Base-by-base conservation (phyloP, 371 early-diverging fungal genomes). In the Mortierella sp. region DNA sequence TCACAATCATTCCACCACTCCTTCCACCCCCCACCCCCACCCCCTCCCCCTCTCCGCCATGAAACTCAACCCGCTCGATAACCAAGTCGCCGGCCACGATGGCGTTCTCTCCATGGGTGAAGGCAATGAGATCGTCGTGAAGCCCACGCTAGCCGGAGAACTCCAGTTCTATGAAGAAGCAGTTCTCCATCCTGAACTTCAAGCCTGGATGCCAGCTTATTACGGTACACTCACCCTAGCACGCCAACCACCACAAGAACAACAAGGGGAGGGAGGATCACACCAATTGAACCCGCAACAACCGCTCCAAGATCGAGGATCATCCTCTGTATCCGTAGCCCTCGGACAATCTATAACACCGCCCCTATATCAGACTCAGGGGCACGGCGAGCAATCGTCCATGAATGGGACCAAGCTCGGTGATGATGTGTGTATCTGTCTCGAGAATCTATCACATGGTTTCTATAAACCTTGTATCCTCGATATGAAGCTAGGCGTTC, bases 401-500 rank as follows among this genome's bases (percentile, higher is more conserved):
- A 86, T 85, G 38, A 73, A 80, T 41, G 72, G 21, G 39, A 21
- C 24, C 23, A 24, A 61, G 14, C 58, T 21, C 27, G 21, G 21
- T 1, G 21, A 76, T 9, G 62, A 50, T 7, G 70, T 64, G 27
- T 76, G 85, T 52, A 66, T 94, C 26, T 92, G 92, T 66, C 67
- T 94, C 63, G 93, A 92, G 70, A 94, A 94, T 57, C 47, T 93
- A n/a, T 71, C 89, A 14, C 72, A 80, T 58, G 89, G 89, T 6
- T 92, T 90, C 62, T 82, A 76, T 19, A 83, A 86, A 42, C 90
- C 93, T 1, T 91, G 91, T 65, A 81, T 94, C 9, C 69, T 94
- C 56, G 95, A 94, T 73, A 30, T 94, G n/a, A 94, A 94, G 71
- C 71, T 94, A 41, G 95, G 94, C 14, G 81, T 82, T 0, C 83